Evolutionary conservation across 2,329 filamentous ascomycete genomes (phyloP).

Genomic region (Epichloe aotearoae): DNA sequence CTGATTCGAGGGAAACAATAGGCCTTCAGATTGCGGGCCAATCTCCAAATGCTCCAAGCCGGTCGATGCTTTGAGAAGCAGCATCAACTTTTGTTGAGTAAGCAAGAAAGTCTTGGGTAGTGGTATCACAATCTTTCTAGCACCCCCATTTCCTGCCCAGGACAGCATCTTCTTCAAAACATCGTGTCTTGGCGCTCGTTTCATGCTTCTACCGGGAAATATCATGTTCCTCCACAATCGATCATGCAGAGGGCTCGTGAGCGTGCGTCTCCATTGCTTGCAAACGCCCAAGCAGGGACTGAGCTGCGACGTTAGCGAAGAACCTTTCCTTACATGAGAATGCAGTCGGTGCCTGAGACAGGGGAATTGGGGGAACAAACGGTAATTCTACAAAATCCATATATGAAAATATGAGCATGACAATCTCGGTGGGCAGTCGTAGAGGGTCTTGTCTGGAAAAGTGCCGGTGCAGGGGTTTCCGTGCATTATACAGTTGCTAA

Average conservation of each 20-base stretch:
- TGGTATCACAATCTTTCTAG: conserved; percentile 16
- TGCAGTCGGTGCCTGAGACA: neutral
- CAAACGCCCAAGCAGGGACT: conserved; percentile 21
- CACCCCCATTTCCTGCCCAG: conserved; percentile 18
- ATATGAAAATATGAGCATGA: conserved; percentile 22
- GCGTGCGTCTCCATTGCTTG: conserved; percentile 18
- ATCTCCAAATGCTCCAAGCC: conserved; percentile 18
- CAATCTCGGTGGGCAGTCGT: conserved; percentile 22
- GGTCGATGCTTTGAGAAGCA: conserved; percentile 14
- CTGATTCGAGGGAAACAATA: conserved; percentile 3
- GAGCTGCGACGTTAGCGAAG: neutral
- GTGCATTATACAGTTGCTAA: conserved; percentile 22
- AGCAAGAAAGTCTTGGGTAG: conserved; percentile 15
- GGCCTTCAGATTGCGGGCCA: conserved; percentile 1
- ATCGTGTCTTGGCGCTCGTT: conserved; percentile 12
- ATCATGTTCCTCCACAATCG: conserved; percentile 19
- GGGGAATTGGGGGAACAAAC: conserved; percentile 7
- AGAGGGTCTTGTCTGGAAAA: conserved; percentile 24
- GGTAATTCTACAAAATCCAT: conserved; percentile 20
- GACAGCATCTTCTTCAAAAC: conserved; percentile 17
- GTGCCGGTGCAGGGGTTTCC: conserved; percentile 21
- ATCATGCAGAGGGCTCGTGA: conserved; percentile 16
- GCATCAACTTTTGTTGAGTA: conserved; percentile 16
- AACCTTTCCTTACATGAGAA: neutral
- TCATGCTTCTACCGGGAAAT: conserved; percentile 13